Base-by-base conservation (phyloP, 176 grass and related monocot species). In the Oropetium thomaeum region DNA sequence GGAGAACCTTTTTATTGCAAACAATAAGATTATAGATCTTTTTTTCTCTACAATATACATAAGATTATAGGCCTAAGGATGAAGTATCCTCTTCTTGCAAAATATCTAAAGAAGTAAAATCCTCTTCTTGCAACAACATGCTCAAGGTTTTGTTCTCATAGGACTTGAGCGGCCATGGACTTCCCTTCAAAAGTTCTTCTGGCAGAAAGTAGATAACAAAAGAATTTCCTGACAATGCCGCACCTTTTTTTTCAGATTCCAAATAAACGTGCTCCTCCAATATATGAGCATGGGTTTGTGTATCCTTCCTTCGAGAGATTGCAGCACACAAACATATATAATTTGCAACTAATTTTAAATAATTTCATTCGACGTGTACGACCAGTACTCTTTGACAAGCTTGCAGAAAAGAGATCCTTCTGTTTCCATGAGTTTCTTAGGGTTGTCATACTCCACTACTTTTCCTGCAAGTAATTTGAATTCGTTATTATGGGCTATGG, bases 321-420 rank as follows among this genome's bases (percentile, higher is more conserved):
- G 33, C 27, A 41, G 2, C 8, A 8, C 39, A 22, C 8, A 47
- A 39, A 35, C 39, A 47, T 41, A 19, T 1, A 38, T 43, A 31
- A 52, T 32, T 1, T 1, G 29, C 12, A 7, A 72, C 16, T 38
- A 32, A 13, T 33, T 10, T 62, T 79, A 81, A 45, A 92, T 41
- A 26, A 79, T 79, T 29, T 23, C 72, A 6, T 81, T 76, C 4
- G 75, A 74, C 23, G 85, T 66, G 25, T 92, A 88, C 15, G 93
- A 90, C 90, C 93, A 92, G 57, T 93, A 97, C 69, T 97, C 90
- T 38, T 82, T 93, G 12, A 93, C 85, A 1, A 97, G 85, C 4
- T 86, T 49, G 0, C 73, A 41, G 49, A 90, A 97, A 1, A 93
- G 76, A 62, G 90, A 97, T 37, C 87, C 93, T 61, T 97, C 76